Percentiles rank a stretch among this genome's conserved stretches.
phyloP scores from a whole-genome alignment of 768 basidiomycete species.

The Kondoa subrosea region DNA sequence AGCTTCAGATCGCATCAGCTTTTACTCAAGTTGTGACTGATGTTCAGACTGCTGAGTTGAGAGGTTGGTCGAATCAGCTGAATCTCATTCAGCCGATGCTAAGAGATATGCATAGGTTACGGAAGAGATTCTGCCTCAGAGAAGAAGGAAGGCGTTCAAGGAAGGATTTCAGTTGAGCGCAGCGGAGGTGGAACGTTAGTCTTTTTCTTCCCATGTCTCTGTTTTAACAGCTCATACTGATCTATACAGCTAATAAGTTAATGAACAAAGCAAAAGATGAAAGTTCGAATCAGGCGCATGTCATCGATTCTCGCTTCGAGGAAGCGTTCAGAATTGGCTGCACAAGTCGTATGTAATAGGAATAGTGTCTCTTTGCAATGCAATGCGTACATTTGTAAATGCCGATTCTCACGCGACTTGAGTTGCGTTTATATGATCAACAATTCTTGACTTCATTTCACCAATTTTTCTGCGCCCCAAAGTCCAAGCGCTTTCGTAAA shows the following conservation, averaged over 20 bases:
- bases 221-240: not conserved
- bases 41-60: constrained; percentile 5
- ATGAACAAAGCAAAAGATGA: too few relatives aligned
- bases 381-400: not conserved
- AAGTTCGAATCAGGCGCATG: too few relatives aligned
- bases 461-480: too few relatives aligned
- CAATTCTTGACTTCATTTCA: too few relatives aligned
- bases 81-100: constrained; percentile 1
- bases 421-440: too few relatives aligned
- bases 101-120: not conserved
- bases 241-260: too few relatives aligned
- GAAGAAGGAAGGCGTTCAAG: not conserved
- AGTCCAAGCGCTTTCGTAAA: too few relatives aligned
- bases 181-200: constrained; percentile 18
- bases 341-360: too few relatives aligned
- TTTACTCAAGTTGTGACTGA: constrained; percentile 29
- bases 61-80: constrained; percentile 5
- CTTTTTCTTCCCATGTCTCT: not conserved
- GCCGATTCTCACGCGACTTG: not conserved
- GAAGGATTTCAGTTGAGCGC: constrained; percentile 19
- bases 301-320: too few relatives aligned
- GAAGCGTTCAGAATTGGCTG: not conserved
- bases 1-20: constrained; percentile 32
- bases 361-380: not conserved
- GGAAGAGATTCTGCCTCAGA: not conserved